Evolutionary conservation across 495 filamentous ascomycete species (phyloP).

Genomic region (Neurospora hispaniola): DNA sequence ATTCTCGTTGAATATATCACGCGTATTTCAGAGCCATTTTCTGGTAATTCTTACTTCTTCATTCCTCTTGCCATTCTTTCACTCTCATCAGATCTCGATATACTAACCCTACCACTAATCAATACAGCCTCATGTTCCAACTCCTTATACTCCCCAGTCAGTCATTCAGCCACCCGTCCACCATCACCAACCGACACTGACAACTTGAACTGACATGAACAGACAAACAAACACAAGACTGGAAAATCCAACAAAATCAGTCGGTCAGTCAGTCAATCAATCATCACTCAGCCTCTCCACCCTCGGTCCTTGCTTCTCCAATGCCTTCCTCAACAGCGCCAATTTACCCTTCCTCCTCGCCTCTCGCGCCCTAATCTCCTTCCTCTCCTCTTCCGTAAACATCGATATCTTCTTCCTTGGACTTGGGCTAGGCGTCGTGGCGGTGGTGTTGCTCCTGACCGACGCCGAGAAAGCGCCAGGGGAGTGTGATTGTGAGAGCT

Average conservation of each 20-base stretch:
- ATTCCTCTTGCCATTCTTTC: background rate
- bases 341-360: slow-evolving; percentile 17
- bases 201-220: background rate
- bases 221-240: background rate
- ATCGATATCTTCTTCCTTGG: slow-evolving; percentile 45
- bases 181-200: background rate
- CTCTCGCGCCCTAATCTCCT: slow-evolving; percentile 26
- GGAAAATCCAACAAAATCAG: background rate
- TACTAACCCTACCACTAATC: background rate
- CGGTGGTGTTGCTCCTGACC: background rate
- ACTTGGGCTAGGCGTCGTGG: background rate
- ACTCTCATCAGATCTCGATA: background rate
- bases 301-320: slow-evolving; percentile 28
- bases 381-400: slow-evolving; percentile 42
- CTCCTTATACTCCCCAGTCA: background rate
- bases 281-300: slow-evolving; percentile 22
- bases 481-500: background rate
- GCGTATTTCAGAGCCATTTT: background rate
- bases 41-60: background rate
- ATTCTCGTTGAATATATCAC: background rate
- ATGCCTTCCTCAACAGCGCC: slow-evolving; percentile 21
- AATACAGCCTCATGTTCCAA: background rate
- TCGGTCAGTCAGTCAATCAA: background rate
- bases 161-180: background rate
- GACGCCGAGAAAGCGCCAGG: slow-evolving; percentile 6